A percentile compares a stretch with the other conserved stretches of the same genome.
Evolutionary conservation across 176 grass and related monocot species (phyloP).

Genomic region (Rhipidocladum racemiflorum): DNA sequence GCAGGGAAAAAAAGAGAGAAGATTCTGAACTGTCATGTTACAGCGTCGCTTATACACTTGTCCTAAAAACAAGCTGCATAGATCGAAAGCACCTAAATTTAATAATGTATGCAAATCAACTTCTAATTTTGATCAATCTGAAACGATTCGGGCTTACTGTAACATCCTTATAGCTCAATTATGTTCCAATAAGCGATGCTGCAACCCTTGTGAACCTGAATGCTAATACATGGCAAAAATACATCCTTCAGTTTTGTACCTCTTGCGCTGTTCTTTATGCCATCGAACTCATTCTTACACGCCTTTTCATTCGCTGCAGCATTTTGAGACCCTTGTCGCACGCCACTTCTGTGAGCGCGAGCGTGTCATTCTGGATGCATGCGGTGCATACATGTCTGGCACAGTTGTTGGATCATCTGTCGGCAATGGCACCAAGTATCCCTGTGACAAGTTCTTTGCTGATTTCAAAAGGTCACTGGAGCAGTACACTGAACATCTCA

Average conservation of each 20-base stretch:
- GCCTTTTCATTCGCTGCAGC: slow-evolving; percentile 33
- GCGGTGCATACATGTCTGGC: slow-evolving; percentile 47
- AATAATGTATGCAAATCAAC: background rate
- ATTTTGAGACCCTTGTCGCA: slow-evolving; percentile 52
- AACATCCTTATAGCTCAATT: background rate
- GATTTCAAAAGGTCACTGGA: slow-evolving; percentile 44
- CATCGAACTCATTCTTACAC: background rate
- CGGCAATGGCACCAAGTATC: slow-evolving; percentile 7
- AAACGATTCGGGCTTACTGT: background rate
- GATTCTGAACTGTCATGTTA: background rate
- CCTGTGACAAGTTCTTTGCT: slow-evolving; percentile 38
- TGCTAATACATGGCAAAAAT: background rate
- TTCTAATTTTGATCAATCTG: background rate
- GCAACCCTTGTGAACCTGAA: background rate
- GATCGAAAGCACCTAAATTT: background rate
- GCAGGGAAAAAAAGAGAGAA: background rate
- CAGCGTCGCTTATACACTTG: background rate
- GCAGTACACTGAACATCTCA: slow-evolving; percentile 36
- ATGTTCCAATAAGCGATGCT: too few relatives aligned
- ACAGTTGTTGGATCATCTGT: slow-evolving; percentile 40
- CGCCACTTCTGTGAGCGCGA: slow-evolving; percentile 44
- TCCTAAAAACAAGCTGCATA: background rate
- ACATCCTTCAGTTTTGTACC: background rate
- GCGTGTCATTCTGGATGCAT: slow-evolving; percentile 39
- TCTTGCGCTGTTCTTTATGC: background rate